phyloP scores from a whole-genome alignment of 2,329 filamentous ascomycete species.

The Daldinia sp. region DNA sequence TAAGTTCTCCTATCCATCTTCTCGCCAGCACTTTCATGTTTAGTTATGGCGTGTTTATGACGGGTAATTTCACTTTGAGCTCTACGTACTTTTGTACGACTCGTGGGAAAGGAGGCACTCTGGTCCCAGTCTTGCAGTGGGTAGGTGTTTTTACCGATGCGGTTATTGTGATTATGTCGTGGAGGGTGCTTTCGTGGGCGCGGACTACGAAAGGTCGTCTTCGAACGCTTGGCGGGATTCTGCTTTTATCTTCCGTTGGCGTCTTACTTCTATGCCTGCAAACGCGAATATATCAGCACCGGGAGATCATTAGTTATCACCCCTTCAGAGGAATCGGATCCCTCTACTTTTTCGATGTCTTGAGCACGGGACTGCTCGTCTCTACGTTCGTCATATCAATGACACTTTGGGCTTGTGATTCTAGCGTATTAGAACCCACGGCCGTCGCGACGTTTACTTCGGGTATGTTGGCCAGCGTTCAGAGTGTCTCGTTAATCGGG shows the following conservation, averaged over 20 bases:
- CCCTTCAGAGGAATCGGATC: conserved; percentile 51
- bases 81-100: conserved; percentile 63
- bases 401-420: conserved; percentile 57
- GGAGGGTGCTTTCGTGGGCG: conserved; percentile 62
- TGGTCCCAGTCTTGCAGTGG: conserved; percentile 54
- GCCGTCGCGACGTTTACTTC: conserved; percentile 55
- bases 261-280: conserved; percentile 51
- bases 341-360: conserved; percentile 58
- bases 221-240: conserved; percentile 54
- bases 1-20: conserved; percentile 51
- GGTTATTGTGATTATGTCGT: conserved; percentile 56
- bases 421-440: conserved; percentile 53
- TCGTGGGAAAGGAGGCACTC: conserved; percentile 50
- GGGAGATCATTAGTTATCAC: conserved; percentile 39
- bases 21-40: conserved; percentile 51
- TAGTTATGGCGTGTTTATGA: conserved; percentile 53
- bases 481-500: conserved; percentile 51
- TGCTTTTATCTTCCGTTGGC: conserved; percentile 52
- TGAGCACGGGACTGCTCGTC: conserved; percentile 58
- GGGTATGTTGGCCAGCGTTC: conserved; percentile 50
- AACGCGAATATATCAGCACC: conserved; percentile 43
- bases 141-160: conserved; percentile 57
- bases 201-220: conserved; percentile 58
- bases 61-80: conserved; percentile 49
- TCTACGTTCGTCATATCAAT: conserved; percentile 55